Percentiles rank a stretch among this genome's conserved stretches.
These are phyloP conservation scores for Penicillium sp. DNA, from an alignment of 2,329 filamentous ascomycete genomes.

Conservation along the genomic window DNA sequence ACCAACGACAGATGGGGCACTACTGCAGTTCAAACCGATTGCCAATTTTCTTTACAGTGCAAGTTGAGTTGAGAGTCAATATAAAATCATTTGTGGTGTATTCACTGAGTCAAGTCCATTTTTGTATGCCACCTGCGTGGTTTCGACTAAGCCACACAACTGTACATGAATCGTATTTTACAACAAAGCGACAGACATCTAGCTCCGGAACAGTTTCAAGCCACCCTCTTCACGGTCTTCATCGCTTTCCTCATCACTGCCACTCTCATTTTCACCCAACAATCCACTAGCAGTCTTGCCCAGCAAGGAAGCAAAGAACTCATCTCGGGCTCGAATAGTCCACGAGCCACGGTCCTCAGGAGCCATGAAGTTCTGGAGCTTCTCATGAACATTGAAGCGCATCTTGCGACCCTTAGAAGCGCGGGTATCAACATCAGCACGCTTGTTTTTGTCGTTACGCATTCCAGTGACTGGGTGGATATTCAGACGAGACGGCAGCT, in stretches of 20 bases:
- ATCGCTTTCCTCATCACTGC: conserved; percentile 29
- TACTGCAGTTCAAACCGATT: too few relatives aligned
- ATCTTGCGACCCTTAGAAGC: conserved; percentile 95
- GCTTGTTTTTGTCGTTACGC: conserved; percentile 67
- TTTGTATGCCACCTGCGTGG: background rate
- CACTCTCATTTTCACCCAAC: conserved; percentile 62
- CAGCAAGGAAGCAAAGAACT: conserved; percentile 73
- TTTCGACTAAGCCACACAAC: background rate
- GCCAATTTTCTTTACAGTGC: too few relatives aligned
- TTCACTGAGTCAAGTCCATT: background rate
- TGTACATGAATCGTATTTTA: conserved; percentile 5
- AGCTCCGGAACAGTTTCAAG: conserved; percentile 34
- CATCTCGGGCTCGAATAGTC: conserved; percentile 76
- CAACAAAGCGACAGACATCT: conserved; percentile 6
- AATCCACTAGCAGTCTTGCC: conserved; percentile 64
- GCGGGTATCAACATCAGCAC: conserved; percentile 80
- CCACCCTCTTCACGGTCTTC: conserved; percentile 35
- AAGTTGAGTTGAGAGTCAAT: background rate
- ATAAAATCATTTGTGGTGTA: background rate
- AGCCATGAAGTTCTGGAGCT: conserved; percentile 97
- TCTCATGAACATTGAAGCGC: conserved; percentile 93
- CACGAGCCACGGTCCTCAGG: conserved; percentile 78
- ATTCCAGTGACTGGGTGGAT: conserved; percentile 45
- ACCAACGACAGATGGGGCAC: too few relatives aligned
- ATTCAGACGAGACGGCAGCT: conserved; percentile 38